phyloP scores from a whole-genome alignment of 495 filamentous ascomycete species.

The Opeltia flavorubescens region DNA sequence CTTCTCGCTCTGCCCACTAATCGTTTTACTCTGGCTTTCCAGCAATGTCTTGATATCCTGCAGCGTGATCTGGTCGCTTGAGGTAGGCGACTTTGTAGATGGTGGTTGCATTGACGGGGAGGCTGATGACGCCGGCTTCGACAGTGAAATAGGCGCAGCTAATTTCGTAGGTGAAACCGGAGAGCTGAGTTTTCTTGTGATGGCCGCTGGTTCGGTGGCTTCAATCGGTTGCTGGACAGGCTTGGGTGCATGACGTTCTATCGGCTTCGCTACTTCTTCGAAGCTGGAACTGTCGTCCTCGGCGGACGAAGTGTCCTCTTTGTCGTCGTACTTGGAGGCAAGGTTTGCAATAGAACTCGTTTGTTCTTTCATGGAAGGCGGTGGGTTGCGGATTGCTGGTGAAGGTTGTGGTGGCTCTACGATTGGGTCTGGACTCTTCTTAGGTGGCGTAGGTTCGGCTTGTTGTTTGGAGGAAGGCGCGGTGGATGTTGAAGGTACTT shows the following conservation, averaged over 20 bases:
- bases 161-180: constrained; percentile 1
- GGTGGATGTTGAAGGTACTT: constrained; percentile 28
- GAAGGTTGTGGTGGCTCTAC: constrained; percentile 25
- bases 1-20: constrained; percentile 45
- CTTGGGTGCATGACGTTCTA: constrained; percentile 26
- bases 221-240: background rate
- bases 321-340: constrained; percentile 68
- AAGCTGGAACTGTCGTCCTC: constrained; percentile 65
- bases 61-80: constrained; percentile 17
- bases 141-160: constrained; percentile 7
- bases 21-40: constrained; percentile 45
- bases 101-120: background rate
- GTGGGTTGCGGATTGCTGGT: constrained; percentile 33
- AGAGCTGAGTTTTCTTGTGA: constrained; percentile 6
- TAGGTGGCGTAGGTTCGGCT: constrained; percentile 35
- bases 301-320: constrained; percentile 33
- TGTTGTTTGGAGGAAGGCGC: constrained; percentile 37
- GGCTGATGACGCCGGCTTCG: constrained; percentile 5
- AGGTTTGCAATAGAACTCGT: constrained; percentile 70
- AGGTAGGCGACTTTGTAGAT: background rate
- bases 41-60: constrained; percentile 52
- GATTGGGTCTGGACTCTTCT: constrained; percentile 33
- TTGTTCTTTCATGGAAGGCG: constrained; percentile 64
- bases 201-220: constrained; percentile 4
- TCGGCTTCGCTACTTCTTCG: constrained; percentile 60